Evolutionary conservation across 805 yeast genomes (phyloP).

Genomic region (Metschnikowia henanensis): DNA sequence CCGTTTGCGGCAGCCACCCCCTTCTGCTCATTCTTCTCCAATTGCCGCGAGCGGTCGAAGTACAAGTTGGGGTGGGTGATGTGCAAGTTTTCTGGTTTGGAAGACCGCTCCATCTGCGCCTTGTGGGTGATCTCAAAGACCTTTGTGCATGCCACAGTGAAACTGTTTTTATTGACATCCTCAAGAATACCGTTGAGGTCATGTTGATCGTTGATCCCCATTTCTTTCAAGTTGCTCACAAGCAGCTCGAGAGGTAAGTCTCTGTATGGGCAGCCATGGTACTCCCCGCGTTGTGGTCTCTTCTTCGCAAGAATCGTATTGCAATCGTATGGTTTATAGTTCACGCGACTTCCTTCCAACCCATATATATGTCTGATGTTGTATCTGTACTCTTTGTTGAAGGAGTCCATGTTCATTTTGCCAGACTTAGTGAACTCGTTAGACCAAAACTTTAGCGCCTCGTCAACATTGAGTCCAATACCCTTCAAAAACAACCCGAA

Average conservation of each 20-base stretch:
- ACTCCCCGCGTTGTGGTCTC: slow-evolving; percentile 64
- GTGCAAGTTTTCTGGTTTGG: slow-evolving; percentile 50
- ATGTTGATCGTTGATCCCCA: slow-evolving; percentile 64
- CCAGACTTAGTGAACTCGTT: slow-evolving; percentile 60
- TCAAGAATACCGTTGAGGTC: slow-evolving; percentile 63
- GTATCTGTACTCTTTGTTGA: slow-evolving; percentile 86
- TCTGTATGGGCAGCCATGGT: slow-evolving; percentile 93
- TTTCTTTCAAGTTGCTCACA: slow-evolving; percentile 50
- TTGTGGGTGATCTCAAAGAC: slow-evolving; percentile 76
- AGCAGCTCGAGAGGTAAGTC: slow-evolving; percentile 69
- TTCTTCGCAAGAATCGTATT: slow-evolving; percentile 71
- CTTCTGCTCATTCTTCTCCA: slow-evolving; percentile 35
- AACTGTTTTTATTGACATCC: slow-evolving; percentile 66
- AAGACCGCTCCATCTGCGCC: slow-evolving; percentile 41
- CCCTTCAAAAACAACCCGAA: slow-evolving; percentile 84
- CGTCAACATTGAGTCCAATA: slow-evolving; percentile 84
- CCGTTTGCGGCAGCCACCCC: slow-evolving; percentile 1
- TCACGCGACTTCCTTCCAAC: slow-evolving; percentile 83
- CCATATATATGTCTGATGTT: slow-evolving; percentile 90
- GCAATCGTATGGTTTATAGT: slow-evolving; percentile 87
- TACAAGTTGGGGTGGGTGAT: slow-evolving; percentile 88
- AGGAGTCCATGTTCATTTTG: slow-evolving; percentile 63
- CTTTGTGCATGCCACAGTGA: slow-evolving; percentile 84
- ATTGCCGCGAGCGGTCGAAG: slow-evolving; percentile 71
- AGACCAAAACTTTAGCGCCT: slow-evolving; percentile 85